Conservation (phyloP, 2,329 filamentous ascomycete species). For the Neobulgaria alba region DNA sequence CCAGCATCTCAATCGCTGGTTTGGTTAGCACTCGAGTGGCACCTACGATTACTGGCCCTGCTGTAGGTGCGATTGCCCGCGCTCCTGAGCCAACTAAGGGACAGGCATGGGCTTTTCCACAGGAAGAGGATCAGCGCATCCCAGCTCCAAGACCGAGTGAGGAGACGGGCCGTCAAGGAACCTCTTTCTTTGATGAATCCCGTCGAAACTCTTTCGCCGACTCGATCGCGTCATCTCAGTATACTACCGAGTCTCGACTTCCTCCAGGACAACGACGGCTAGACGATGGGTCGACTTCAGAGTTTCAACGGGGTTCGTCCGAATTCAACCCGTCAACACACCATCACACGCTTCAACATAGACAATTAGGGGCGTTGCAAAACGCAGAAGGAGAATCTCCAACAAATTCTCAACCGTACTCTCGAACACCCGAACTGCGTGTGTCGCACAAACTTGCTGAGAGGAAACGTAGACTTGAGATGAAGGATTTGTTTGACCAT, state of each 20-base stretch:
- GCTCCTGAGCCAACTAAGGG: constrained; percentile 75
- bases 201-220: constrained; percentile 69
- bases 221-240: constrained; percentile 72
- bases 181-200: constrained; percentile 43
- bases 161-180: constrained; percentile 31
- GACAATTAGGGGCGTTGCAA: constrained; percentile 59
- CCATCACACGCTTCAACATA: constrained; percentile 70
- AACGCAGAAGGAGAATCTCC: constrained; percentile 45
- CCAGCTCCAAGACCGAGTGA: constrained; percentile 39
- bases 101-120: constrained; percentile 77
- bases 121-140: constrained; percentile 53
- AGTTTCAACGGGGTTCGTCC: constrained; percentile 37
- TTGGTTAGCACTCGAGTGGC: constrained; percentile 46
- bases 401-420: constrained; percentile 64
- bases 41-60: constrained; percentile 67
- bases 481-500: constrained; percentile 82
- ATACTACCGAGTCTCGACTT: constrained; percentile 63
- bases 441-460: constrained; percentile 82
- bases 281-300: constrained; percentile 46
- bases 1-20: not conserved
- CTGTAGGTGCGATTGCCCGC: constrained; percentile 54
- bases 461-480: constrained; percentile 74
- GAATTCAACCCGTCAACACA: constrained; percentile 46
- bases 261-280: constrained; percentile 64
- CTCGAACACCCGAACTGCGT: constrained; percentile 70